phyloP scores from a whole-genome alignment of 2,329 filamentous ascomycete genomes.

The Decorospora gaudefroyi region DNA sequence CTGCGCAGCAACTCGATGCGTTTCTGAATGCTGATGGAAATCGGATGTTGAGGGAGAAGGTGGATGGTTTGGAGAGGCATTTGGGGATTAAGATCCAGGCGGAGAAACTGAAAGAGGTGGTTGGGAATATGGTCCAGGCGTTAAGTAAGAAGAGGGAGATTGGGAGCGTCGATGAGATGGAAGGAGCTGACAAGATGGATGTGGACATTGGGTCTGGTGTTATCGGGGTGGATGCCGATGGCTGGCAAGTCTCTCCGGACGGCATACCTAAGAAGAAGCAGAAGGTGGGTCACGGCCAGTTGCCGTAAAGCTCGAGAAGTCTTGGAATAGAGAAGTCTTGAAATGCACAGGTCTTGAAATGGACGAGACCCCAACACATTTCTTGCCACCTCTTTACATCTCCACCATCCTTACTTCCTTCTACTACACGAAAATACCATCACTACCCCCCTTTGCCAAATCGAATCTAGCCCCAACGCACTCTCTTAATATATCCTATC shows the following conservation, averaged over 20 bases:
- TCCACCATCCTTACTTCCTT: not conserved
- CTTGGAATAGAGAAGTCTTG: not conserved
- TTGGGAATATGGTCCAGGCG: no score
- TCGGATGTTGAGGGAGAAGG: not conserved
- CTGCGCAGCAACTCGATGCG: not conserved
- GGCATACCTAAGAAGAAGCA: not conserved
- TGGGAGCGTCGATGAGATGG: not conserved
- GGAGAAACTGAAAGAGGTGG: not conserved
- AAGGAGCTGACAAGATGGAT: not conserved
- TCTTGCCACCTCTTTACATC: no score
- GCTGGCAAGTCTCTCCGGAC: not conserved
- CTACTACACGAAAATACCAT: not conserved
- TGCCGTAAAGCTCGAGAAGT: not conserved
- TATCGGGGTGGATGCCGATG: not conserved
- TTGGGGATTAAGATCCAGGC: not conserved
- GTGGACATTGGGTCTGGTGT: not conserved
- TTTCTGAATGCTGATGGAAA: conserved; percentile 1
- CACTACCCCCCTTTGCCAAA: not conserved
- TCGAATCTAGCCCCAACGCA: no score
- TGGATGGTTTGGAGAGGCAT: not conserved
- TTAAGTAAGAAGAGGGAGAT: not conserved
- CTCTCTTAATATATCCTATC: no score
- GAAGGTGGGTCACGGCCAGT: no score
- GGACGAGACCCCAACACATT: no score
- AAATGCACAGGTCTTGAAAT: not conserved